Evolutionary conservation across 257 asterid genomes (phyloP).

Genomic region (Eucommia ulmoides): DNA sequence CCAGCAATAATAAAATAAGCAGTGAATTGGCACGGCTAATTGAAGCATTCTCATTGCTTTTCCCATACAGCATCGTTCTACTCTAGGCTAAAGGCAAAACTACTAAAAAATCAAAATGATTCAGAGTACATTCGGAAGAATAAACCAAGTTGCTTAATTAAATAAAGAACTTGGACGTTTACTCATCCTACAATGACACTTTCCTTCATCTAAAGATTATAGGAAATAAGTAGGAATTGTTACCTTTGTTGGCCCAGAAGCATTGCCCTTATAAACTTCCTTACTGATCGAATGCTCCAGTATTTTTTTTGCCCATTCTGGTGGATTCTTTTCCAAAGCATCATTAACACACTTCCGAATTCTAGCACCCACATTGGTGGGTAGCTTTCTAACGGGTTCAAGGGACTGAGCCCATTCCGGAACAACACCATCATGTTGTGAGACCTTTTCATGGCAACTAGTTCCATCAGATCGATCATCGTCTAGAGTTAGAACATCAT

Average conservation of each 20-base stretch:
- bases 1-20: too few species aligned
- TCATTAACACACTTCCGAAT: neutral
- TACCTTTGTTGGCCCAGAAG: constrained; percentile 3
- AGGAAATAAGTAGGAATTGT: neutral
- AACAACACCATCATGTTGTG: neutral
- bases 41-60: too few species aligned
- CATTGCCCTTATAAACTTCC: constrained; percentile 2
- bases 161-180: too few species aligned
- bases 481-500: neutral
- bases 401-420: neutral
- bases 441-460: neutral
- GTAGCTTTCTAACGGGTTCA: constrained; percentile 1
- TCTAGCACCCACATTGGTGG: neutral
- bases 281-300: neutral
- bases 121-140: too few species aligned
- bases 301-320: constrained; percentile 2
- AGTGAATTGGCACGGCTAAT: too few species aligned
- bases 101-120: too few species aligned
- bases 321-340: neutral
- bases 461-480: neutral
- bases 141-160: too few species aligned
- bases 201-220: too few species aligned
- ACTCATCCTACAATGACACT: too few species aligned
- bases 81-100: too few species aligned
- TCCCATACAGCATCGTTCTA: too few species aligned